Base-by-base conservation (phyloP, 2,329 filamentous ascomycete species). In the Hymenoscyphus occultus region DNA sequence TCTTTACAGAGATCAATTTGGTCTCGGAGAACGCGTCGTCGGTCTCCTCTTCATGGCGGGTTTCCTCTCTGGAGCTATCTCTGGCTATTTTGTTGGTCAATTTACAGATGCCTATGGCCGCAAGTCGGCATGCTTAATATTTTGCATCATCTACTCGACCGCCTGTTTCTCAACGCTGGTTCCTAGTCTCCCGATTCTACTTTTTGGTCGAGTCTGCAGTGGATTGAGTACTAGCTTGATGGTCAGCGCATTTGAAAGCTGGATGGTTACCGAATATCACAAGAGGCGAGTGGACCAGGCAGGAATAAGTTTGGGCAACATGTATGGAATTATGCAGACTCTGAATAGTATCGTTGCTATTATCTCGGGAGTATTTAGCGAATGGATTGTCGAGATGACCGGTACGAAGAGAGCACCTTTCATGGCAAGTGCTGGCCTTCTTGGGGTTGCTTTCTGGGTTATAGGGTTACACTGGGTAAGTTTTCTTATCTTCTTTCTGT, bases 221-320 rank as follows among this genome's bases (percentile, higher is more conserved):
- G 85, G 85, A 0, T 66, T 87, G 57, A 81, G 80, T 35, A 83
- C 84, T 40, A 85, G 83, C 32, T 74, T 87, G 51, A 77, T 87
- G 39, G 87, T 84, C 76, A 84, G 80, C 56, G 82, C 81, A 5
- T 86, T 87, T 68, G 84, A 88, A 73, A 84, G 82, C 69, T 88
- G 85, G 84, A 83, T 87, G 78, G 81, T 87, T 35, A 80, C 82
- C 58, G 84, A 87, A 70, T 87, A 81, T 70, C 81, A 84, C 59
- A 76, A 77, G 54, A 75, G 80, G 54, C 78, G 77, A 13, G 68
- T 84, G 7, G 77, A 79, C 35, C 74, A 80, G n/a, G 74, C 74
- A 7, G 77, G 78, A 9, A 73, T 77, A 7, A 79, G 79, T 51
- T 76, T 88, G 39, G 80, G 80, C 62, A 75, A 77, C 39, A 79